Percentiles rank a stretch among this genome's conserved stretches.
Conservation (phyloP, 129 eudicot species). For the Centrapalus pauciflorus region DNA sequence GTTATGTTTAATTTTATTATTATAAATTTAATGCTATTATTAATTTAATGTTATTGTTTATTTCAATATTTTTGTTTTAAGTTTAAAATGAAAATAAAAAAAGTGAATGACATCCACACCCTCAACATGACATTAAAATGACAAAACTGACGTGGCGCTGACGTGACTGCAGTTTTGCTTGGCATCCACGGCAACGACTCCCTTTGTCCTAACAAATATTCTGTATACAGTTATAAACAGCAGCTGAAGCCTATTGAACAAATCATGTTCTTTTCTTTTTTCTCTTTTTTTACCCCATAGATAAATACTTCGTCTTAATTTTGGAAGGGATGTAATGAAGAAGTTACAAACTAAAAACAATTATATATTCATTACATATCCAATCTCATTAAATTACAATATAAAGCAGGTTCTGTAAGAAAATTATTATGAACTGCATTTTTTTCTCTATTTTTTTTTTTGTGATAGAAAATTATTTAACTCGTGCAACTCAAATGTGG, state of each 20-base stretch:
- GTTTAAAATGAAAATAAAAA: too few species aligned
- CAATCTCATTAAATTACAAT: background rate
- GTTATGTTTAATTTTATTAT: too few species aligned
- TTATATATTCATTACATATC: background rate
- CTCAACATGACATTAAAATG: too few species aligned
- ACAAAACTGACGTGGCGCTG: too few species aligned
- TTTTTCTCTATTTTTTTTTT: background rate
- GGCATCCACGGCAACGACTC: too few species aligned
- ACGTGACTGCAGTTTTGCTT: too few species aligned
- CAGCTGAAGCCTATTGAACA: background rate
- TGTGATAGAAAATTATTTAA: background rate
- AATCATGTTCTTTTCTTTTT: too few species aligned
- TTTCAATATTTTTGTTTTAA: too few species aligned
- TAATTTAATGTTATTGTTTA: too few species aligned
- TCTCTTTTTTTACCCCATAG: background rate
- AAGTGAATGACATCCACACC: too few species aligned
- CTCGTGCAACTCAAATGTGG: background rate
- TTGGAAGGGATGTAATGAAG: background rate
- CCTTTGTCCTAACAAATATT: too few species aligned
- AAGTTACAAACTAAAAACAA: background rate
- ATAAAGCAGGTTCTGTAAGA: background rate
- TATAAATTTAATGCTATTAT: too few species aligned
- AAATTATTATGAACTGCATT: background rate
- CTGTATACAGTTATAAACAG: background rate
- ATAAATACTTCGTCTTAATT: background rate